Evolutionary conservation across 805 yeast species (phyloP).

Genomic region (Kazachstania martiniae): DNA sequence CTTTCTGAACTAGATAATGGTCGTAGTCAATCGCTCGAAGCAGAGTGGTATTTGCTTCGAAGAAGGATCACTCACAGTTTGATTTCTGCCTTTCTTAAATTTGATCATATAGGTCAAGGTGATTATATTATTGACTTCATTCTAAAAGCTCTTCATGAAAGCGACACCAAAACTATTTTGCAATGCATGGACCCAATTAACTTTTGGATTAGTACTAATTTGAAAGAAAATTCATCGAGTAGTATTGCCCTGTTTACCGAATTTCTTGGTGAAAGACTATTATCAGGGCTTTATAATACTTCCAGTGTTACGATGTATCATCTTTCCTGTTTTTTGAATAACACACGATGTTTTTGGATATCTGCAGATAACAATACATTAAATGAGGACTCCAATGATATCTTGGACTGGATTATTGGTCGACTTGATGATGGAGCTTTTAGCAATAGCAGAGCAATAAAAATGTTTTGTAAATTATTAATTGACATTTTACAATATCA

Average conservation of each 20-base stretch:
- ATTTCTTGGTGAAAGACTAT: slow-evolving; percentile 15
- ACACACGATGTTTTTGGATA: slow-evolving; percentile 20
- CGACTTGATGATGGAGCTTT: slow-evolving; percentile 34
- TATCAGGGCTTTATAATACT: slow-evolving; percentile 13
- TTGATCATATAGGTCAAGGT: too few relatives aligned
- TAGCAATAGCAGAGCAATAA: slow-evolving; percentile 28
- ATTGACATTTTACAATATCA: slow-evolving; percentile 22
- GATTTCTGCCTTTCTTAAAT: too few relatives aligned
- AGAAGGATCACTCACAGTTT: too few relatives aligned
- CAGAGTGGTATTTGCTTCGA: too few relatives aligned
- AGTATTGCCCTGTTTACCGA: too few relatives aligned
- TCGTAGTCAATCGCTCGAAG: too few relatives aligned
- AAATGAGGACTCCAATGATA: slow-evolving; percentile 36
- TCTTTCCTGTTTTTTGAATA: slow-evolving; percentile 12
- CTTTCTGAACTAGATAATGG: too few relatives aligned
- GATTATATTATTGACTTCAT: neutral
- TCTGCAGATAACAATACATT: slow-evolving; percentile 15
- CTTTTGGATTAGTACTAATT: too few relatives aligned
- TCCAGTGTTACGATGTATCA: slow-evolving; percentile 11
- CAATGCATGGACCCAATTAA: slow-evolving; percentile 3
- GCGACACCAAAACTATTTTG: neutral
- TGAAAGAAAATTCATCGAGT: too few relatives aligned
- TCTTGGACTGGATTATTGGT: slow-evolving; percentile 34
- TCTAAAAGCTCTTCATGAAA: too few relatives aligned
- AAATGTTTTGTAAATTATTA: slow-evolving; percentile 27